A percentile compares a stretch with the other conserved stretches of the same genome.
These are phyloP conservation scores for Diphasiastrum complanatum DNA, from an alignment of 83 land plant genomes.

Conservation along the genomic window DNA sequence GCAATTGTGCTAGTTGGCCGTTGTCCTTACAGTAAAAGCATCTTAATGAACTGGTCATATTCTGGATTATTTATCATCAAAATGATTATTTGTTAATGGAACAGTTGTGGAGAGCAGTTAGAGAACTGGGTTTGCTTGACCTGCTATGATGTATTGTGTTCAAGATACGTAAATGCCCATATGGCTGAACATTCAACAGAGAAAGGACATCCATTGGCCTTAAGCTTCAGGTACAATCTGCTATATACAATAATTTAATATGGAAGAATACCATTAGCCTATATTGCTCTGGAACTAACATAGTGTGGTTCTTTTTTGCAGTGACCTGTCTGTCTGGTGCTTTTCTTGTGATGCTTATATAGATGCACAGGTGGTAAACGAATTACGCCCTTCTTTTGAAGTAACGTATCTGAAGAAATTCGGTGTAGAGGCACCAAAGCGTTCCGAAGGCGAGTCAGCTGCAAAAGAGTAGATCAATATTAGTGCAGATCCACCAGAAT, in stretches of 20 bases:
- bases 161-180: constrained; percentile 68
- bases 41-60: too few relatives aligned
- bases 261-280: too few relatives aligned
- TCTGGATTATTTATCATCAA: too few relatives aligned
- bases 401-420: constrained; percentile 51
- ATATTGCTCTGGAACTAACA: too few relatives aligned
- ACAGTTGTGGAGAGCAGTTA: too few relatives aligned
- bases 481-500: too few relatives aligned
- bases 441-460: too few relatives aligned
- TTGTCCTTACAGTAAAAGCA: too few relatives aligned
- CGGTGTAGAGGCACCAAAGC: constrained; percentile 45
- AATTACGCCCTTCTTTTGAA: constrained; percentile 53
- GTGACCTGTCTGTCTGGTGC: constrained; percentile 80
- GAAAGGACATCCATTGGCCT: constrained; percentile 46
- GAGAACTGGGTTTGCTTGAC: constrained; percentile 66
- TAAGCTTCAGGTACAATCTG: constrained; percentile 49
- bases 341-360: constrained; percentile 63
- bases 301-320: constrained; percentile 20
- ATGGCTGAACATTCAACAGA: constrained; percentile 55
- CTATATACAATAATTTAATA: not conserved
- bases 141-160: constrained; percentile 59
- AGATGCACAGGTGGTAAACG: constrained; percentile 55
- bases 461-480: too few relatives aligned
- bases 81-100: too few relatives aligned
- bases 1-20: too few relatives aligned